Conservation (phyloP, 345 rosid species). For the Abelmoschus esculentus region DNA sequence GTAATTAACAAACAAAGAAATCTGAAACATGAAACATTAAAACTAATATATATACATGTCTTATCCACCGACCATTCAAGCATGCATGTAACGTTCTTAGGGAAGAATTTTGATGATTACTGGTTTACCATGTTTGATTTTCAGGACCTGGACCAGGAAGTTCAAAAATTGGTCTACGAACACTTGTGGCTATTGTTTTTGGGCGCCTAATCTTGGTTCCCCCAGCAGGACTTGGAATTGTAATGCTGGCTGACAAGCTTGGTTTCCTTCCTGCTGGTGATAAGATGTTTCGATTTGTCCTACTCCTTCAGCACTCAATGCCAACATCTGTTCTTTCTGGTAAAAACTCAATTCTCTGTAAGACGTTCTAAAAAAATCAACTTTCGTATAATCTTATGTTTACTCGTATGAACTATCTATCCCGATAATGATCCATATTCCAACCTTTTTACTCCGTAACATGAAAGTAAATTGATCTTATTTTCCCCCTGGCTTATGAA, state of each 20-base stretch:
- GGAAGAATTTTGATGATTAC: background rate
- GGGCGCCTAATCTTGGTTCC: constrained; percentile 81
- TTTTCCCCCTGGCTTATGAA: background rate
- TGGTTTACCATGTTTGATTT: constrained; percentile 12
- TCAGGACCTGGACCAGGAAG: constrained; percentile 99
- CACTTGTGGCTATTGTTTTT: constrained; percentile 78
- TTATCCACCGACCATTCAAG: background rate
- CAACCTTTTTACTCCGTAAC: too few relatives aligned
- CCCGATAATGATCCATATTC: too few relatives aligned
- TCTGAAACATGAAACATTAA: background rate
- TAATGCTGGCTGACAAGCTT: constrained; percentile 86
- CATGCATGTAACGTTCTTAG: background rate
- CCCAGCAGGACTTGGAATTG: constrained; percentile 83
- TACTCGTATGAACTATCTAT: background rate
- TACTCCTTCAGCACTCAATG: constrained; percentile 93
- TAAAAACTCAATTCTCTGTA: constrained; percentile 7
- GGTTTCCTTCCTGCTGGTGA: constrained; percentile 94
- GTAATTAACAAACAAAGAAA: background rate
- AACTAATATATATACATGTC: background rate
- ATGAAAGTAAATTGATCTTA: too few relatives aligned
- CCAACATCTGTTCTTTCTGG: constrained; percentile 96
- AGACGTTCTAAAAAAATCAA: background rate
- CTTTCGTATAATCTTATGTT: background rate
- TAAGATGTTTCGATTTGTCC: constrained; percentile 89
- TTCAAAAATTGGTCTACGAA: constrained; percentile 87